A percentile compares a stretch with the other conserved stretches of the same genome.
Evolutionary conservation across 2,329 filamentous ascomycete genomes (phyloP).

Genomic region (Cladosporium colombiae): DNA sequence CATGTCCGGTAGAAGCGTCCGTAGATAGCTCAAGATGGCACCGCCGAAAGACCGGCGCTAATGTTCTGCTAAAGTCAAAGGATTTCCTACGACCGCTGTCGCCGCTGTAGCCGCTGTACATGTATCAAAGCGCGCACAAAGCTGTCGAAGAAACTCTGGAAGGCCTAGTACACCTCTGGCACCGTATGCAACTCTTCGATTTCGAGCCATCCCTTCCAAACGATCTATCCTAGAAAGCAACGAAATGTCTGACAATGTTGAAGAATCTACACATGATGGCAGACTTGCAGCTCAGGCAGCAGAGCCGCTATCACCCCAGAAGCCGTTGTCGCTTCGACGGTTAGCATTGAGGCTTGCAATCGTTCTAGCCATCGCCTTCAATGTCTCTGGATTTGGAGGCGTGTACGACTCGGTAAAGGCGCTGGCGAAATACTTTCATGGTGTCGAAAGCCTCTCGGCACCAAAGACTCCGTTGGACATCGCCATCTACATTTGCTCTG

Average conservation of each 20-base stretch:
- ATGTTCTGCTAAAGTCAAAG: not conserved
- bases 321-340: not conserved
- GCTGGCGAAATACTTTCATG: not conserved
- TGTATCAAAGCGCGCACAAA: not conserved
- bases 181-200: not conserved
- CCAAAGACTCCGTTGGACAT: not conserved
- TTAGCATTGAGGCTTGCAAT: not conserved
- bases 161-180: not conserved
- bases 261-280: not conserved
- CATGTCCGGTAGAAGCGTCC: not conserved
- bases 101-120: not conserved
- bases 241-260: not conserved
- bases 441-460: not conserved
- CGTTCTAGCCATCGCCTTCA: not conserved
- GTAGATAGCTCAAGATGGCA: not conserved
- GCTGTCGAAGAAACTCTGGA: not conserved
- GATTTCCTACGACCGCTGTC: not conserved
- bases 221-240: not conserved
- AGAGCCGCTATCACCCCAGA: not conserved
- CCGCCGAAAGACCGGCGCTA: not conserved
- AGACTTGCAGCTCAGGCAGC: not conserved
- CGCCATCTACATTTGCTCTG: not conserved
- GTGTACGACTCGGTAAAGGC: not conserved
- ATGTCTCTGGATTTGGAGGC: not conserved
- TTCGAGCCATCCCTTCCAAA: not conserved